phyloP scores from a whole-genome alignment of 768 basidiomycete genomes.

The Leccinum uliginosum region DNA sequence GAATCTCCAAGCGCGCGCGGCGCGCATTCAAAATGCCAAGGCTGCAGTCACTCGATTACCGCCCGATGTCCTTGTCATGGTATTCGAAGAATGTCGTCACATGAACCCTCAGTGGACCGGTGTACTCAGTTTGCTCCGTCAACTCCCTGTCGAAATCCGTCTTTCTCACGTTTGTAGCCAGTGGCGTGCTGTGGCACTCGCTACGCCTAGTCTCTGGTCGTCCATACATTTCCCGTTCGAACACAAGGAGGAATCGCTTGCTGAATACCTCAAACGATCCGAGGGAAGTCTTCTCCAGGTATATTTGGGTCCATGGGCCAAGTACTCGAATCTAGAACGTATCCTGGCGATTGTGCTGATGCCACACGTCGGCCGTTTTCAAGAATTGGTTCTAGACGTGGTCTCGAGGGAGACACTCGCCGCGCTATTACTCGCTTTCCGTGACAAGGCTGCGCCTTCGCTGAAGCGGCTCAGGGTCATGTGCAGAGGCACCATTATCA shows the following conservation, averaged over 20 bases:
- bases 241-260: slow-evolving; percentile 26
- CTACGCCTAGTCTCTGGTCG: slow-evolving; percentile 33
- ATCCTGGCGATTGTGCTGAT: slow-evolving; percentile 23
- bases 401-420: slow-evolving; percentile 29
- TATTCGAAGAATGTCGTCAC: slow-evolving; percentile 31
- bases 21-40: slow-evolving; percentile 29
- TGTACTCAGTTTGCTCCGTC: slow-evolving; percentile 30
- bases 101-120: slow-evolving; percentile 30
- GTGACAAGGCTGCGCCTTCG: slow-evolving; percentile 24
- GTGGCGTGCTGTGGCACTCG: slow-evolving; percentile 34
- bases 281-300: slow-evolving; percentile 28
- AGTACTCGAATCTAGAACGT: slow-evolving; percentile 26
- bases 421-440: slow-evolving; percentile 21
- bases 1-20: slow-evolving; percentile 26
- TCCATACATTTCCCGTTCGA: slow-evolving; percentile 30
- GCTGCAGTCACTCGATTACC: slow-evolving; percentile 29
- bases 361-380: slow-evolving; percentile 28
- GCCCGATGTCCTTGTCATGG: slow-evolving; percentile 28
- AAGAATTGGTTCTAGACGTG: slow-evolving; percentile 28
- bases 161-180: slow-evolving; percentile 32
- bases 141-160: slow-evolving; percentile 31
- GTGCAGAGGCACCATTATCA: slow-evolving; percentile 28
- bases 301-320: slow-evolving; percentile 32
- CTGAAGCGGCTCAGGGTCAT: slow-evolving; percentile 25
- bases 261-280: slow-evolving; percentile 32